phyloP scores from a whole-genome alignment of 179 eudicot genomes.

The Gypsophila paniculata region DNA sequence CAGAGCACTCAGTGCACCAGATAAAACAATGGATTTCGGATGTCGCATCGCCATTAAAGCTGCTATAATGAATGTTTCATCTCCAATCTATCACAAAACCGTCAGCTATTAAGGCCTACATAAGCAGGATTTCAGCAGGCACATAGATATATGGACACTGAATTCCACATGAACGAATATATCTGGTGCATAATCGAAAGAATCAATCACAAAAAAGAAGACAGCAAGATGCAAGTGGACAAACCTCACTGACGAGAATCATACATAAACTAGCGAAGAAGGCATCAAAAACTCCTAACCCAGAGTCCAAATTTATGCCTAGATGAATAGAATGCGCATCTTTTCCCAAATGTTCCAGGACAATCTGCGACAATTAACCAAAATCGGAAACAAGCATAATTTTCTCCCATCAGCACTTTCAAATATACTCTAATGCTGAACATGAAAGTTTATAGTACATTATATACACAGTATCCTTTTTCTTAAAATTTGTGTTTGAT shows the following conservation, averaged over 20 bases:
- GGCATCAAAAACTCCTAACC: slow-evolving; percentile 83
- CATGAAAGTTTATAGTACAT: no score
- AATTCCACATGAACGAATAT: not conserved
- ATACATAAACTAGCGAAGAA: slow-evolving; percentile 91
- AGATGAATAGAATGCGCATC: slow-evolving; percentile 50
- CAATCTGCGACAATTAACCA: slow-evolving; percentile 47
- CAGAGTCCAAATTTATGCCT: slow-evolving; percentile 65
- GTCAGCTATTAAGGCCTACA: slow-evolving; percentile 26
- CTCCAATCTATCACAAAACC: slow-evolving; percentile 78
- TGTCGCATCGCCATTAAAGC: slow-evolving; percentile 99
- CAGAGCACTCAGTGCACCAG: slow-evolving; percentile 96
- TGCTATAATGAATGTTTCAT: slow-evolving; percentile 94
- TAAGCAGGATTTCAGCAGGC: slow-evolving; percentile 4
- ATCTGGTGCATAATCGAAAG: not conserved
- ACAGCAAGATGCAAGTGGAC: slow-evolving; percentile 22
- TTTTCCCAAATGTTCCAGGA: slow-evolving; percentile 51
- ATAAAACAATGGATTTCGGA: slow-evolving; percentile 88
- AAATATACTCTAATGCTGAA: not conserved
- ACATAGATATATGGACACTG: slow-evolving; percentile 3
- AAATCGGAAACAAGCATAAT: not conserved
- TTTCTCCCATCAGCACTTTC: not conserved
- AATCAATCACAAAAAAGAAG: not conserved
- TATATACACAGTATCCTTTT: not conserved
- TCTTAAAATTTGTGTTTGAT: not conserved
- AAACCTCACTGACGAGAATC: slow-evolving; percentile 97